phyloP scores from a whole-genome alignment of 2,329 filamentous ascomycete genomes.

The Didymella pinodella region DNA sequence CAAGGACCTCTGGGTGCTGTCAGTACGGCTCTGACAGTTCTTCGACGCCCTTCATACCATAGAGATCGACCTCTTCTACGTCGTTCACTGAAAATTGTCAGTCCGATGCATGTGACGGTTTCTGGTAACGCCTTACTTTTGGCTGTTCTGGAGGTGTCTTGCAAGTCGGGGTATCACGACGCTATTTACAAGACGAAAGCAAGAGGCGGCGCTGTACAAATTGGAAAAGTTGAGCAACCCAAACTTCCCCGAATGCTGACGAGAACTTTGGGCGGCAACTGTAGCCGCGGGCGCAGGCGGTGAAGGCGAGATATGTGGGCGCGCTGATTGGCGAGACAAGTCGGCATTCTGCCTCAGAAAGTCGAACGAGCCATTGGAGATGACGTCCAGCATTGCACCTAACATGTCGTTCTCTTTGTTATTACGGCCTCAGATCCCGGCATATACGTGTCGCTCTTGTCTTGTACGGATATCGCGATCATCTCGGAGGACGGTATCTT shows the following conservation, averaged over 20 bases:
- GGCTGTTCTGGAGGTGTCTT: not conserved
- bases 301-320: constrained; percentile 11
- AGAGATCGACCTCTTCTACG: constrained; percentile 66
- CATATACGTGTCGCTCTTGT: constrained; percentile 44
- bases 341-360: constrained; percentile 26
- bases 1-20: constrained; percentile 72
- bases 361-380: constrained; percentile 10
- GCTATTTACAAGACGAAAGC: constrained; percentile 2
- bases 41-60: constrained; percentile 50
- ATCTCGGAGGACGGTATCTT: constrained; percentile 25
- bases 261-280: constrained; percentile 13
- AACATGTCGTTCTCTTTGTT: constrained; percentile 36
- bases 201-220: constrained; percentile 1
- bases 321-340: constrained; percentile 18
- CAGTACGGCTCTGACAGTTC: not conserved
- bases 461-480: constrained; percentile 30
- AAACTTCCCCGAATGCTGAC: constrained; percentile 14
- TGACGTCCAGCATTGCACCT: not conserved
- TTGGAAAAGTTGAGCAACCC: constrained; percentile 18
- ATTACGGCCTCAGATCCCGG: constrained; percentile 31
- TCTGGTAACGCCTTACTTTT: constrained; percentile 1
- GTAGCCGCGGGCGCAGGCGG: constrained; percentile 24
- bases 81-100: constrained; percentile 19
- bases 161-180: constrained; percentile 1
- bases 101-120: not conserved